A percentile compares a stretch with the other conserved stretches of the same genome.
These are phyloP conservation scores for Dendrobium nobile DNA, from an alignment of 106 monocot genomes.

Conservation along the genomic window DNA sequence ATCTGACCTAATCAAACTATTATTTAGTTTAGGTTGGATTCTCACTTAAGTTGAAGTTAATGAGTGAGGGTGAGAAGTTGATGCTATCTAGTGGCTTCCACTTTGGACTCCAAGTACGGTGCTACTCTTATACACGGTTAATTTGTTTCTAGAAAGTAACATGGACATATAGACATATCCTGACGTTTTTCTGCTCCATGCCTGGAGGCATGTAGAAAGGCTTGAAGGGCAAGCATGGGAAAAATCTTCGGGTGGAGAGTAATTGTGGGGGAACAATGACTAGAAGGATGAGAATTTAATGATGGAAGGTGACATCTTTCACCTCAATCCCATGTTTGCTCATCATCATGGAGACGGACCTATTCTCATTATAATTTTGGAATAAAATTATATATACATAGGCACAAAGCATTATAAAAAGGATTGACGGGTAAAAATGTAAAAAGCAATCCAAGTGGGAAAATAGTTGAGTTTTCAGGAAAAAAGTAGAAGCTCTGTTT, in stretches of 20 bases:
- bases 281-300: not conserved
- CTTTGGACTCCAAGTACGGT: too few species aligned
- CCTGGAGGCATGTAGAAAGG: not conserved
- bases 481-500: too few species aligned
- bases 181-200: not conserved
- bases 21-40: too few species aligned
- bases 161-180: not conserved
- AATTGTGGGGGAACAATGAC: not conserved
- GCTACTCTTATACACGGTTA: not conserved
- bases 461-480: too few species aligned
- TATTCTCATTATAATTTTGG: not conserved
- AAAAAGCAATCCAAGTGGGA: too few species aligned
- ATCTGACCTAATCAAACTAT: too few species aligned
- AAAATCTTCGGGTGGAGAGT: not conserved
- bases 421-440: too few species aligned
- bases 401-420: too few species aligned
- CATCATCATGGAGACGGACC: not conserved
- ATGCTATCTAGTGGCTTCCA: too few species aligned
- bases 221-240: not conserved
- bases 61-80: too few species aligned
- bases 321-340: not conserved
- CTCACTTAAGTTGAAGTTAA: too few species aligned
- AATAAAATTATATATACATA: not conserved
- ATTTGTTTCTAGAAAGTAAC: not conserved
- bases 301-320: not conserved